Evolutionary conservation across 768 basidiomycete genomes (phyloP), one percentile per base, ranked within the genome.

Genomic region (Phylloporus arenicola): DNA sequence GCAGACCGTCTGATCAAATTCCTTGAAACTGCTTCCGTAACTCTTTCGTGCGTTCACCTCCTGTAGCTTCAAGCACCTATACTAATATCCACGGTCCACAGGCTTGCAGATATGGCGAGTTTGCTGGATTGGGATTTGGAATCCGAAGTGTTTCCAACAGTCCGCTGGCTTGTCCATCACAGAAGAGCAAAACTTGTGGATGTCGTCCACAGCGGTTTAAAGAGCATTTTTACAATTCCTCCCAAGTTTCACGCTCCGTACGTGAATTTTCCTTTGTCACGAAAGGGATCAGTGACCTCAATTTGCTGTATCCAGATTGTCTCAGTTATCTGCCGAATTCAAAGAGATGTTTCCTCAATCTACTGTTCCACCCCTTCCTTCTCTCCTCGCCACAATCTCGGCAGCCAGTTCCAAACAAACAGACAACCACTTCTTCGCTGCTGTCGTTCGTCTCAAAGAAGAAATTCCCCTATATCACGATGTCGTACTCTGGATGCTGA

Each of bases 161-260:
- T 95, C 9, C 81, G 91, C 16, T 92, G 92, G 80, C 75, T 99
- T 27, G 88, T 97, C 27, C 84, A 90, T 52, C 92, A 93, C 68
- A 79, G 90, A 47, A 80, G 90, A 60, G 95, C 92, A 6, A 91
- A 91, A 58, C 73, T 98, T 24, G 85, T 96, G 38, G 93, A 97
- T 54, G 79, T 83, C 16, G 81, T 98, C 29, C 88, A 92, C 59
- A 71, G 69, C 4, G 80, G 84, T 40, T 67, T 97, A 39, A 86
- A 88, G 67, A 93, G 89, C 0, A 78, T 91, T 0, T 96, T 93
- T 59, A 77, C 82, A 4, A 73, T 94, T 37, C 79, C 89, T 14
- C 75, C 82, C 3, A 80, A 75, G 57, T 80, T 88, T 54, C 72
- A 80, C 43, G 52, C 70, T 29, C 72, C 84, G 82, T 86, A 68